These are phyloP conservation scores for Teratosphaeria destructans DNA, from an alignment of 2,329 filamentous ascomycete genomes.

Conservation along the genomic window DNA sequence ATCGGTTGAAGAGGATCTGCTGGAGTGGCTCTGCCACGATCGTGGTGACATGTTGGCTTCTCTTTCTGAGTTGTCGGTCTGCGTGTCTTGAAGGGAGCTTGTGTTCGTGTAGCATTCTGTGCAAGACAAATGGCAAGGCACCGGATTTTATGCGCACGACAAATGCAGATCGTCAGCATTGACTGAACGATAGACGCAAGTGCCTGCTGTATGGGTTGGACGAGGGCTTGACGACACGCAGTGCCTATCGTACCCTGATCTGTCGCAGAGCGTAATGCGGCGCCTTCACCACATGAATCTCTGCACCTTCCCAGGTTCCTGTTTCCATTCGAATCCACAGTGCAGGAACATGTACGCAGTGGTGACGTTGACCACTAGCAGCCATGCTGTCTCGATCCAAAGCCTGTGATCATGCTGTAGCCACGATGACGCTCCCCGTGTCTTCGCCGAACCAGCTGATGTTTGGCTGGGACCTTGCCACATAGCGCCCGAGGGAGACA, in stretches of 20 bases:
- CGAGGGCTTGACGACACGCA: not conserved
- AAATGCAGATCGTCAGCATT: not conserved
- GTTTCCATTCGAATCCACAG: constrained; percentile 56
- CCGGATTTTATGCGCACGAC: not conserved
- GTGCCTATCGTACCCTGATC: not conserved
- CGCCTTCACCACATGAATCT: constrained; percentile 66
- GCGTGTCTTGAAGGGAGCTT: not conserved
- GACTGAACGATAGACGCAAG: not conserved
- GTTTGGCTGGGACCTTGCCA: not conserved
- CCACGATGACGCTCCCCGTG: not conserved
- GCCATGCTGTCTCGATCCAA: constrained; percentile 60
- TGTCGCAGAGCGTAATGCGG: not conserved
- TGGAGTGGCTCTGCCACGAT: not conserved
- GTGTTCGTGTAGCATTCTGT: not conserved
- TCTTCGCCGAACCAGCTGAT: not conserved
- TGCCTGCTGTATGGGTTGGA: not conserved
- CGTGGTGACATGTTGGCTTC: not conserved
- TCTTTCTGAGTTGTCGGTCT: not conserved
- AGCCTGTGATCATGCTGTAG: constrained; percentile 29
- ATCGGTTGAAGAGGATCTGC: not conserved
- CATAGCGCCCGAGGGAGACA: constrained; percentile 13
- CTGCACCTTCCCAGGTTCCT: constrained; percentile 52
- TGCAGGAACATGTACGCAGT: constrained; percentile 65
- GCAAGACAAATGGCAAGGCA: not conserved
- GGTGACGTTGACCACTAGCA: constrained; percentile 50